Percentiles rank a stretch among this genome's conserved stretches.
phyloP scores from a whole-genome alignment of 2,329 filamentous ascomycete genomes.

The Diplocarpon rosae region DNA sequence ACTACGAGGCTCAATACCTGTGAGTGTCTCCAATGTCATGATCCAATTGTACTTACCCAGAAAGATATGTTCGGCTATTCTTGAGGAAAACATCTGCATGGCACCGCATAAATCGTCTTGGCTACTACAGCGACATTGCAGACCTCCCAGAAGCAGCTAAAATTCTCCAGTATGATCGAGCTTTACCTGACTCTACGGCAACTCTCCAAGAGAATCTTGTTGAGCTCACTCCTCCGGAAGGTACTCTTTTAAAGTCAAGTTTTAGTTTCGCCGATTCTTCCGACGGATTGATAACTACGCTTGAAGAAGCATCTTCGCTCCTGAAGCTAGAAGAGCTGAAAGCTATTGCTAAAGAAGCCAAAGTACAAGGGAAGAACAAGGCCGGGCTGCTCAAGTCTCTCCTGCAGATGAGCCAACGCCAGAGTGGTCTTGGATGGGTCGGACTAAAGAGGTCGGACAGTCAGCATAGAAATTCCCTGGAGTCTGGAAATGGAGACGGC shows the following conservation, averaged over 20 bases:
- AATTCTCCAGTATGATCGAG: constrained; percentile 47
- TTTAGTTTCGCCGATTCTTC: constrained; percentile 79
- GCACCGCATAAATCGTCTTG: constrained; percentile 70
- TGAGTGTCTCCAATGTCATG: constrained; percentile 36
- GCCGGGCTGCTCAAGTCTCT: constrained; percentile 66
- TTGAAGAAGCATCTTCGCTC: constrained; percentile 76
- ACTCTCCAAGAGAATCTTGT: constrained; percentile 29
- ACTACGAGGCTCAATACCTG: constrained; percentile 85
- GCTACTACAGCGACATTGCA: constrained; percentile 74
- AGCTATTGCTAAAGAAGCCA: constrained; percentile 70
- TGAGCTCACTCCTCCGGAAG: constrained; percentile 37
- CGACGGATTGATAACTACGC: constrained; percentile 57
- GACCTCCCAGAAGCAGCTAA: constrained; percentile 57
- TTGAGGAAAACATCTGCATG: constrained; percentile 83
- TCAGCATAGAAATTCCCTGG: constrained; percentile 37
- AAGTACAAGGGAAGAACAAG: constrained; percentile 81
- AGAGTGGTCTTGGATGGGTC: constrained; percentile 62
- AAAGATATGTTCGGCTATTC: constrained; percentile 82
- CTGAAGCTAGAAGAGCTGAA: constrained; percentile 85
- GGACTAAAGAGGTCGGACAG: constrained; percentile 45
- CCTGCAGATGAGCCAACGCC: constrained; percentile 59
- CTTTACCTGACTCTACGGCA: constrained; percentile 37
- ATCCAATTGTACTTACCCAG: constrained; percentile 5
- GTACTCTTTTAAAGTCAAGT: constrained; percentile 36
- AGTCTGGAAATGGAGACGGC: constrained; percentile 36